Conservation (phyloP, 805 yeast species). For the Cyberlindnera subsufficiens region DNA sequence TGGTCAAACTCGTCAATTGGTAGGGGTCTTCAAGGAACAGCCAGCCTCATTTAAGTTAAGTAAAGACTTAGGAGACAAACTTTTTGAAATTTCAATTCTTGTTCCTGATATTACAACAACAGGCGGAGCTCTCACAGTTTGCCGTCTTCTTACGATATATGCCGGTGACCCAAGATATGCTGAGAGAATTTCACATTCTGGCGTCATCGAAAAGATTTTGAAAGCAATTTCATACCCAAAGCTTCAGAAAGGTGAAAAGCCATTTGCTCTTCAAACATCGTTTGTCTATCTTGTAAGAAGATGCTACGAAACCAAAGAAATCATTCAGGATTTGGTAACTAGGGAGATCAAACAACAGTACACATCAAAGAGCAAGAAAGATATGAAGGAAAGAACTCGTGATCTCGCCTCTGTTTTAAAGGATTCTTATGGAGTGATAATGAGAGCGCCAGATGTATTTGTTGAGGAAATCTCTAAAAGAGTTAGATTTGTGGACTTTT, state of each 20-base stretch:
- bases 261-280: constrained; percentile 38
- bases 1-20: constrained; percentile 12
- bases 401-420: constrained; percentile 42
- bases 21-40: constrained; percentile 11
- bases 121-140: constrained; percentile 44
- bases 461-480: constrained; percentile 37
- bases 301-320: constrained; percentile 57
- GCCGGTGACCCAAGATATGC: constrained; percentile 40
- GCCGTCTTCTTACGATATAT: constrained; percentile 50
- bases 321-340: constrained; percentile 42
- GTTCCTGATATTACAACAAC: constrained; percentile 35
- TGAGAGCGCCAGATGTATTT: constrained; percentile 44
- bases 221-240: constrained; percentile 30
- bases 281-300: constrained; percentile 55
- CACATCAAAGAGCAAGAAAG: constrained; percentile 26
- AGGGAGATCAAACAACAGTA: constrained; percentile 46
- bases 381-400: constrained; percentile 27
- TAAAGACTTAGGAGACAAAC: constrained; percentile 17
- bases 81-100: constrained; percentile 40
- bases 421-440: constrained; percentile 40
- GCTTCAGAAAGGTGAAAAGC: constrained; percentile 29
- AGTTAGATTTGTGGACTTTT: constrained; percentile 39
- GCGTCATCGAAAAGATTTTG: constrained; percentile 42
- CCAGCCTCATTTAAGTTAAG: constrained; percentile 22
- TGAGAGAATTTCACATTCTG: constrained; percentile 37